phyloP scores from a whole-genome alignment of 2,329 filamentous ascomycete species.

The Aureobasidium sp. region DNA sequence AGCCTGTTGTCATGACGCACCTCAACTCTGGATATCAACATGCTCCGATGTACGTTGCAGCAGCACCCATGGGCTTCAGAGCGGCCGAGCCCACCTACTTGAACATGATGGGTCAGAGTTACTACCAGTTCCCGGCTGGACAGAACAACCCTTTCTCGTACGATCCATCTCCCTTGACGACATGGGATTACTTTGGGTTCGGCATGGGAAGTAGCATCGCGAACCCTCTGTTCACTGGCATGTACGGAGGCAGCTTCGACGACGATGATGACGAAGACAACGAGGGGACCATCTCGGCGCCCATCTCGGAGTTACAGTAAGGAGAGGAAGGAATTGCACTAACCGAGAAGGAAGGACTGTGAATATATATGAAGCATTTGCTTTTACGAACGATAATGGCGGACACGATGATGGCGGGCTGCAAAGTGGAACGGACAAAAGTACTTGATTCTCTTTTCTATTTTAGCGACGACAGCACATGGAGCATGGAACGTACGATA shows the following conservation, averaged over 20 bases:
- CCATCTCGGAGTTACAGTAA: slow-evolving; percentile 17
- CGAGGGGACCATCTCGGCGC: slow-evolving; percentile 26
- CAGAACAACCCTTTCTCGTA: slow-evolving; percentile 8
- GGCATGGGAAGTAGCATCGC: slow-evolving; percentile 15
- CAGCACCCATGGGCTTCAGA: slow-evolving; percentile 18
- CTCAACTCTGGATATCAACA: slow-evolving; percentile 19
- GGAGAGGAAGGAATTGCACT: not conserved
- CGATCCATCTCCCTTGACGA: slow-evolving; percentile 12
- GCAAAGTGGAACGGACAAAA: slow-evolving; percentile 2
- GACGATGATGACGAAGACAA: slow-evolving; percentile 26
- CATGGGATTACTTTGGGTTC: slow-evolving; percentile 19
- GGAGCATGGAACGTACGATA: slow-evolving; percentile 1
- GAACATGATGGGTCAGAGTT: slow-evolving; percentile 7
- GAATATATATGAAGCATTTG: slow-evolving; percentile 8
- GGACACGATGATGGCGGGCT: not conserved
- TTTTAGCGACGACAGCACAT: slow-evolving; percentile 4
- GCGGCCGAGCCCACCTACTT: slow-evolving; percentile 12
- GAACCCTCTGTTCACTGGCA: slow-evolving; percentile 27
- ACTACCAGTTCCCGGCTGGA: slow-evolving; percentile 7
- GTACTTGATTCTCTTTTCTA: slow-evolving; percentile 9
- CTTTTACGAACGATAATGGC: slow-evolving; percentile 8
- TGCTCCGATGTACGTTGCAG: slow-evolving; percentile 16
- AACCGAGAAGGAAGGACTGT: not conserved
- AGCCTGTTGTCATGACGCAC: slow-evolving; percentile 18
- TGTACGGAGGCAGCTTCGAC: slow-evolving; percentile 18